Evolutionary conservation across 2,329 filamentous ascomycete species (phyloP).

Genomic region (Fusarium dimerum): DNA sequence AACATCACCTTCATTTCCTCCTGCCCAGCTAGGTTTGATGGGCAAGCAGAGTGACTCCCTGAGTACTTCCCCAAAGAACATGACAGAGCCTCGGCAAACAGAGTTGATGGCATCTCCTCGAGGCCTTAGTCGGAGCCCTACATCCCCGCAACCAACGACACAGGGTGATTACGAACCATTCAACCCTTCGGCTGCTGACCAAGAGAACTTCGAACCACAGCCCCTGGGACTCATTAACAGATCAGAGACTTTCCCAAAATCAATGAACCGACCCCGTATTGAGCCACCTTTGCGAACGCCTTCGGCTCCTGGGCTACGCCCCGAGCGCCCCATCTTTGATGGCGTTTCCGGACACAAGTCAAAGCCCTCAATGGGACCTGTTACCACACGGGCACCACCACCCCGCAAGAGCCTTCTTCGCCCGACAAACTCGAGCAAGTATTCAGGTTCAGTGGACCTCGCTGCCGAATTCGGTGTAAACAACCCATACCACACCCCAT

Average conservation of each 20-base stretch:
- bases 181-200: slow-evolving; percentile 45
- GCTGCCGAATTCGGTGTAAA: slow-evolving; percentile 60
- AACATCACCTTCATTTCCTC: slow-evolving; percentile 37
- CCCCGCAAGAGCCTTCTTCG: slow-evolving; percentile 52
- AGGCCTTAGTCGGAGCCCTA: slow-evolving; percentile 30
- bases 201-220: slow-evolving; percentile 40
- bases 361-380: slow-evolving; percentile 48
- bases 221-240: slow-evolving; percentile 43
- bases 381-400: slow-evolving; percentile 54
- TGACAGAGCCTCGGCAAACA: slow-evolving; percentile 7
- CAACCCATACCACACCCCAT: slow-evolving; percentile 65
- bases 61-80: slow-evolving; percentile 19
- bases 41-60: slow-evolving; percentile 24
- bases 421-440: slow-evolving; percentile 41
- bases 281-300: slow-evolving; percentile 46
- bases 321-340: slow-evolving; percentile 36
- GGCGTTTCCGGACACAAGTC: slow-evolving; percentile 30
- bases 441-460: slow-evolving; percentile 51
- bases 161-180: slow-evolving; percentile 62
- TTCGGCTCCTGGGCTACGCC: slow-evolving; percentile 48
- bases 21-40: slow-evolving; percentile 24
- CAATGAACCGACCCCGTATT: slow-evolving; percentile 32
- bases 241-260: slow-evolving; percentile 55
- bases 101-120: slow-evolving; percentile 15
- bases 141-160: slow-evolving; percentile 42